These are phyloP conservation scores for Kodamaea sagamina DNA, from an alignment of 805 yeast genomes.

Conservation along the genomic window DNA sequence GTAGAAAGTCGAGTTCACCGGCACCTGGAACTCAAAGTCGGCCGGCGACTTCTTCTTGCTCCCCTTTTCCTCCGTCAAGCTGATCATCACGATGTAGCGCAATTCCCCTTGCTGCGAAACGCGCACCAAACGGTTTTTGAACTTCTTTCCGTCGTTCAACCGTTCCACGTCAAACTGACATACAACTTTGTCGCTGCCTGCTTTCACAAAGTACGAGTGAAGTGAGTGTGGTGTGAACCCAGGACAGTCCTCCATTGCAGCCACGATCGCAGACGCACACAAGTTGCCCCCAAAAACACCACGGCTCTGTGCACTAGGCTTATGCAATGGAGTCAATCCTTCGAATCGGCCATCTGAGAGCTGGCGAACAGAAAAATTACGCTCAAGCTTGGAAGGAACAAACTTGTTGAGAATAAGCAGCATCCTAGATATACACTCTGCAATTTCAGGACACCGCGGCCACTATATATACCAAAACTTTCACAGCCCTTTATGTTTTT, in stretches of 20 bases:
- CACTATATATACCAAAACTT: neutral
- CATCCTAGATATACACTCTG: neutral
- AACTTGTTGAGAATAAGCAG: slow-evolving; percentile 9
- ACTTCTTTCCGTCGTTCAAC: slow-evolving; percentile 36
- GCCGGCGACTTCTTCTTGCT: slow-evolving; percentile 18
- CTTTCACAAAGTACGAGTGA: slow-evolving; percentile 42
- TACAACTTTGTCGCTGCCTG: slow-evolving; percentile 33
- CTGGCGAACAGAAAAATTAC: slow-evolving; percentile 18
- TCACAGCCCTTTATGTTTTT: neutral
- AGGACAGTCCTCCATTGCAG: slow-evolving; percentile 32
- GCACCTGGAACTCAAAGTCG: slow-evolving; percentile 34
- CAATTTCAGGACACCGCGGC: neutral
- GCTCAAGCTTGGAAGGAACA: slow-evolving; percentile 14
- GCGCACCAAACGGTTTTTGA: slow-evolving; percentile 35
- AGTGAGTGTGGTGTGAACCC: slow-evolving; percentile 44
- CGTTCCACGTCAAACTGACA: slow-evolving; percentile 37
- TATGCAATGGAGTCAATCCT: slow-evolving; percentile 21
- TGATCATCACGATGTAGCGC: slow-evolving; percentile 36
- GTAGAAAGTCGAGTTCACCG: slow-evolving; percentile 25
- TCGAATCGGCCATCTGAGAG: slow-evolving; percentile 14
- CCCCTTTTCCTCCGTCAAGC: slow-evolving; percentile 29
- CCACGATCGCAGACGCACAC: slow-evolving; percentile 36
- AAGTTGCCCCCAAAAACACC: slow-evolving; percentile 47
- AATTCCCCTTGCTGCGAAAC: slow-evolving; percentile 33
- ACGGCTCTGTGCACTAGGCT: slow-evolving; percentile 24